Percentiles rank a stretch among this genome's conserved stretches.
Conservation (phyloP, 495 filamentous ascomycete species). For the Beverwykella pulmonaria region DNA sequence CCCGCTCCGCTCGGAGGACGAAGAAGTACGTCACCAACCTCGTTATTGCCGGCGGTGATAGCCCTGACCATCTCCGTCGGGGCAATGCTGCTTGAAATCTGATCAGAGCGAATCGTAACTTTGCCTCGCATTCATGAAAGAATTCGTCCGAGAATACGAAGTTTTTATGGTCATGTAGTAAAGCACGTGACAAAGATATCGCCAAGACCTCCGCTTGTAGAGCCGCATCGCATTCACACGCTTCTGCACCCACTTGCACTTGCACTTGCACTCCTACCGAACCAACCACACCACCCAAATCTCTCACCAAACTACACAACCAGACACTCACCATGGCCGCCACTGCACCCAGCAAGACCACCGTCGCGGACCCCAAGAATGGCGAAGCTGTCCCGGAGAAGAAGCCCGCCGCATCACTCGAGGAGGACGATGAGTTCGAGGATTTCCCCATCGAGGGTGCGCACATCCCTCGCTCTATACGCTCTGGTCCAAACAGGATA, state of each 20-base stretch:
- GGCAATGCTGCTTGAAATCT: not conserved
- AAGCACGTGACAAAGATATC: not conserved
- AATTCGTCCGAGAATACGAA: not conserved
- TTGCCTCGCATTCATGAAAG: not conserved
- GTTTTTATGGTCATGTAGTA: not conserved
- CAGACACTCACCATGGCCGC: not conserved
- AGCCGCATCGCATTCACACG: not conserved
- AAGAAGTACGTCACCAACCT: not conserved
- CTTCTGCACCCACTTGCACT: not conserved
- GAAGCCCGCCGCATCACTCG: slow-evolving; percentile 69
- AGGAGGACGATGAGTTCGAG: slow-evolving; percentile 99
- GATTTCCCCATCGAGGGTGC: slow-evolving; percentile 96
- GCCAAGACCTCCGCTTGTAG: not conserved
- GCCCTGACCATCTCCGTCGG: not conserved
- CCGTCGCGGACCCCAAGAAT: slow-evolving; percentile 38
- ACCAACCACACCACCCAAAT: not conserved
- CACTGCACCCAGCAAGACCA: slow-evolving; percentile 38
- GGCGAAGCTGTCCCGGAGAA: slow-evolving; percentile 46
- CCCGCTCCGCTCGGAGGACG: not conserved
- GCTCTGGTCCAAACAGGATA: too few relatives aligned
- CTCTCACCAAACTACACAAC: not conserved
- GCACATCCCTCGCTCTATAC: slow-evolving; percentile 29
- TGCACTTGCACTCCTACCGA: not conserved
- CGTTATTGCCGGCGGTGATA: not conserved
- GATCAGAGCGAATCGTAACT: not conserved